Evolutionary conservation across 1,139 yeast species (phyloP), one percentile per base, ranked within the genome.

Genomic region (Debaryomycetaceae sp.): DNA sequence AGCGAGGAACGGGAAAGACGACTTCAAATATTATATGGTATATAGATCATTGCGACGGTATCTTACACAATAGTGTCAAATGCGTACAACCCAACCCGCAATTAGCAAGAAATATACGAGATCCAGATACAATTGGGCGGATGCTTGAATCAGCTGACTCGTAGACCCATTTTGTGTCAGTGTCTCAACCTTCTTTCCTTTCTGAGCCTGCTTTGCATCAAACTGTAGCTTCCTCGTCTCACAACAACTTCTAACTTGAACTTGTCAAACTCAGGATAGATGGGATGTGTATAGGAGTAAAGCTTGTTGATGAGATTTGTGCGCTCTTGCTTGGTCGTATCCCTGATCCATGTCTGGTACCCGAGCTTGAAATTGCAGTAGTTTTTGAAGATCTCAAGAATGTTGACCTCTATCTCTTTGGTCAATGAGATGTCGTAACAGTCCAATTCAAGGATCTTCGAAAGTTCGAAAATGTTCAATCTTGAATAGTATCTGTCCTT

Each of bases 151-250:
- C 20, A 17, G 20, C 20, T 17, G 20, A 17, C 20, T 17, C 4
- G 4, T 17, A 17, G 20, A 17, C 20, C 20, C 20, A 17, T 4
- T 17, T 17, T 17, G 20, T 17, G 20, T 9, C 33, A 24, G 20
- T 33, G 14, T 14, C 38, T 42, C 13, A 20, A 38, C 35, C 90
- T 68, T 52, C 93, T 73, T 48, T 83, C 83, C 48, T 85, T 75
- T 53, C 96, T 74, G 42, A 87, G 66, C 50, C 90, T 70, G 24
- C 89, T 85, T 59, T 88, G 96, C 93, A 87, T 87, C 66, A 81
- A 67, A 46, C 85, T 80, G 59, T 88, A 88, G 20, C 88, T 80
- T 2, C 95, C 95, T 45, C 95, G 74, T 54, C 91, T 78, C 30
- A 88, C 77, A 24, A 88, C 80, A 0, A 85, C 81, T 56, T 87